Evolutionary conservation across 768 basidiomycete genomes (phyloP), one percentile per base, ranked within the genome.

Genomic region (Royoungia palumana): DNA sequence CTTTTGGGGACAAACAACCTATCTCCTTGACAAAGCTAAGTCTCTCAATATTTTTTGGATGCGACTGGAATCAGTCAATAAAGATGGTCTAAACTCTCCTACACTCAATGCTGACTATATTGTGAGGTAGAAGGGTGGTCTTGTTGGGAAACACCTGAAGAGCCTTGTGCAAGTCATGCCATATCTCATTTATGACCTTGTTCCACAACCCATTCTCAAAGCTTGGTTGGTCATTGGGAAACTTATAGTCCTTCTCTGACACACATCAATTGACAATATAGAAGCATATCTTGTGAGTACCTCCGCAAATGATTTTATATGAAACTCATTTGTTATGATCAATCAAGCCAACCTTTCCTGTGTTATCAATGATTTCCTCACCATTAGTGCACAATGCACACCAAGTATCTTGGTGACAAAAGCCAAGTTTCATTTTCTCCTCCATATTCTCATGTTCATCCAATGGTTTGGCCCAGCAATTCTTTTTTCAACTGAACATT

Each of bases 171-270:
- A 71, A 27, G 58, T 66, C 0, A 71, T 66, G 49, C 57, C 64
- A 0, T 64, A 56, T 35, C 42, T 64, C 0, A 47, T 71, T 0
- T 60, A 73, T 20, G 65, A 71, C 17, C 58, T 77, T 7, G 57
- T 67, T 0, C 53, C 60, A 8, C 4, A 32, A 0, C 27, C 6
- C 2, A 58, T 64, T 1, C 67, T 73, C 19, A 10, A 45, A 5
- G 51, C 68, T 0, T 70, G 66, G 35, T 63, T 64, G 13, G 59
- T 69, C 0, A 54, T 71, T 14, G 71, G 71, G 0, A 58, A 65
- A 12, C 63, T 77, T 0, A 37, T 62, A 0, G 68, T 73, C 0
- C 57, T 75, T 0, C 55, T 78, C 0, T 79, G 77, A 77, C 52
- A 73, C 10, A 64, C 66, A 0, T 64, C 68, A 50, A 77, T 78